These are phyloP conservation scores for Lactifluus piperatus DNA, from an alignment of 768 basidiomycete genomes.

Conservation along the genomic window DNA sequence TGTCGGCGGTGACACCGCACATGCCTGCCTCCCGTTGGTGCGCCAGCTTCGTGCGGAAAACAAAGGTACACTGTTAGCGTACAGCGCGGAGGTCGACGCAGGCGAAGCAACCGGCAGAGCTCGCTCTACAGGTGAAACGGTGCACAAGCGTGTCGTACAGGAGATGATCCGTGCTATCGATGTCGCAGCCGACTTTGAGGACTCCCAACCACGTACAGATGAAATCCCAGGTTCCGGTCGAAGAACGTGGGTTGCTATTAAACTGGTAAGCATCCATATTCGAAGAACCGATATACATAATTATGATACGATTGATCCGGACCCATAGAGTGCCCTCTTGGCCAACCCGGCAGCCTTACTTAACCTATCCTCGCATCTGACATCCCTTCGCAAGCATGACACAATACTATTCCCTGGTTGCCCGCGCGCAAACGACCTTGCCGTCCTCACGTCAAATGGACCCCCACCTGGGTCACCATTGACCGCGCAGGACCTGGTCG, in stretches of 20 bases:
- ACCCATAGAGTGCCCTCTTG: slow-evolving; percentile 53
- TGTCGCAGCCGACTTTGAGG: slow-evolving; percentile 76
- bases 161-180: slow-evolving; percentile 76
- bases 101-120: slow-evolving; percentile 34
- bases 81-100: slow-evolving; percentile 81
- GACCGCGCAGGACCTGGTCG: slow-evolving; percentile 45
- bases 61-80: slow-evolving; percentile 70
- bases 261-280: slow-evolving; percentile 46
- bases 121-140: slow-evolving; percentile 24
- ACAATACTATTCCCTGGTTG: slow-evolving; percentile 59
- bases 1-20: slow-evolving; percentile 80
- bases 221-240: slow-evolving; percentile 28
- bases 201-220: slow-evolving; percentile 24
- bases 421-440: slow-evolving; percentile 50
- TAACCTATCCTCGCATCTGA: slow-evolving; percentile 52
- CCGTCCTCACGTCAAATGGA: slow-evolving; percentile 32
- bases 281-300: neutral
- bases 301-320: neutral
- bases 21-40: slow-evolving; percentile 58
- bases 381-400: slow-evolving; percentile 24
- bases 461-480: slow-evolving; percentile 28
- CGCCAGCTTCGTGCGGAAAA: slow-evolving; percentile 51
- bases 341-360: slow-evolving; percentile 52
- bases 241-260: slow-evolving; percentile 78
- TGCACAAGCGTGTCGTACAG: slow-evolving; percentile 55